Evolutionary conservation across 305 asterid genomes (phyloP), one percentile per base, ranked within the genome.

Genomic region (Stenogyne calaminthoides): DNA sequence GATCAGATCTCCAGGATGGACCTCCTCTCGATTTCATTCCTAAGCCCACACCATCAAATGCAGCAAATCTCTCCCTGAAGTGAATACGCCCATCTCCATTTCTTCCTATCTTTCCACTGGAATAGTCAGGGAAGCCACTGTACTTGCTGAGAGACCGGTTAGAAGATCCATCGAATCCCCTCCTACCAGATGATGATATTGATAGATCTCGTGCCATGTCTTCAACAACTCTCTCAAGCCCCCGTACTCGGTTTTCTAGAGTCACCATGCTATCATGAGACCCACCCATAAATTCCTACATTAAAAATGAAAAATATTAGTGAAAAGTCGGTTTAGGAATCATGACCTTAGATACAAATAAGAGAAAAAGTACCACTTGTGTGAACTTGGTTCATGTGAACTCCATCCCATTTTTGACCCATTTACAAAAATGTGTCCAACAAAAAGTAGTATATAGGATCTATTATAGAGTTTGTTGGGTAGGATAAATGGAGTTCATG

Each of bases 191-290:
- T 67, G 98, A 89, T 69, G 98, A 88, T 77, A 93, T 78, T 19
- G 97, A 91, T 65, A 95, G 87, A 84, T 89, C 96, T 49, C 88
- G 88, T 59, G 97, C 97, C 99, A 95, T 93, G 80, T 91, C 97
- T 80, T 91, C 99, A 46, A 95, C 97, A 25, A 95, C 91, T 85
- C 99, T 88, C 89, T 95, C 99, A 34, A 95, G 97, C 60, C 99
- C 97, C 59, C 95, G 80, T 9, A 95, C 98, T 80, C 99, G 88
- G 75, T 86, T 89, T 82, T 95, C 99, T n/a, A 95, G 88, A 66
- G 99, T 91, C 78, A 93, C 76, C 99, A 95, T 93, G 91, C 92
- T 89, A 60, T 90, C 93, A 76, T 89, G 98, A 58, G 98, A 95
- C 60, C 99, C 97, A 32, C 99, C 97, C 98, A 93, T 95, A 81